A percentile compares a stretch with the other conserved stretches of the same genome.
phyloP scores from a whole-genome alignment of 495 filamentous ascomycete species.

The Oleoguttula mirabilis region DNA sequence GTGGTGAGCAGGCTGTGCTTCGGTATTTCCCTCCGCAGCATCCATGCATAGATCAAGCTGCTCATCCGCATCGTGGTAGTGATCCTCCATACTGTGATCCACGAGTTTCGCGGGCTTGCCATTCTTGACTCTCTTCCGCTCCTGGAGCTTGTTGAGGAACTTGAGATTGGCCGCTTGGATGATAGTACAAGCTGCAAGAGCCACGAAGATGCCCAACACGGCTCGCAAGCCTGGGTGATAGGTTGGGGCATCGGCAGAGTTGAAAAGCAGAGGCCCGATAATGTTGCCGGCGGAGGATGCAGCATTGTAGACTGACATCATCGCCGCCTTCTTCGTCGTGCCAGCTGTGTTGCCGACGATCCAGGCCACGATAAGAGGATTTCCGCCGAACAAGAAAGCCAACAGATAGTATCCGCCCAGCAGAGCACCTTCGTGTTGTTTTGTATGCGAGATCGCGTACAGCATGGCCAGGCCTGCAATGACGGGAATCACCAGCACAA shows the following conservation, averaged over 20 bases:
- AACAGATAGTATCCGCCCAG: constrained; percentile 52
- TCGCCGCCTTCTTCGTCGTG: constrained; percentile 40
- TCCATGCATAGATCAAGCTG: constrained; percentile 17
- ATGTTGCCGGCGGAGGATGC: constrained; percentile 37
- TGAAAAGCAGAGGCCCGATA: constrained; percentile 38
- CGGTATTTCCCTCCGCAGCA: constrained; percentile 16
- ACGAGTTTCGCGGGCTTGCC: constrained; percentile 45
- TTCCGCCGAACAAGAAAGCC: constrained; percentile 43
- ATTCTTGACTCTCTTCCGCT: constrained; percentile 39
- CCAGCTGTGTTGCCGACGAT: constrained; percentile 41
- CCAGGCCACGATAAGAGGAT: constrained; percentile 40
- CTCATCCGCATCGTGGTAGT: constrained; percentile 26
- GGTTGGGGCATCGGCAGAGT: constrained; percentile 31
- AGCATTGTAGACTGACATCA: constrained; percentile 30
- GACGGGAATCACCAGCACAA: constrained; percentile 41
- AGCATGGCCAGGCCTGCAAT: constrained; percentile 45
- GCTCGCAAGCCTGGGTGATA: constrained; percentile 46
- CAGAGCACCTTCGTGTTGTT: constrained; percentile 31
- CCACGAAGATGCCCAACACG: constrained; percentile 46
- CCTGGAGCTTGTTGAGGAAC: constrained; percentile 43
- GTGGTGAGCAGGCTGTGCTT: constrained; percentile 24
- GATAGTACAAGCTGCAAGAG: constrained; percentile 36
- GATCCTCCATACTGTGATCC: constrained; percentile 44
- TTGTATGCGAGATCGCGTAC: constrained; percentile 38
- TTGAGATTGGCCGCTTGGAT: constrained; percentile 42